Base-by-base conservation (phyloP, 768 basidiomycete species). In the Inosperma sp. region DNA sequence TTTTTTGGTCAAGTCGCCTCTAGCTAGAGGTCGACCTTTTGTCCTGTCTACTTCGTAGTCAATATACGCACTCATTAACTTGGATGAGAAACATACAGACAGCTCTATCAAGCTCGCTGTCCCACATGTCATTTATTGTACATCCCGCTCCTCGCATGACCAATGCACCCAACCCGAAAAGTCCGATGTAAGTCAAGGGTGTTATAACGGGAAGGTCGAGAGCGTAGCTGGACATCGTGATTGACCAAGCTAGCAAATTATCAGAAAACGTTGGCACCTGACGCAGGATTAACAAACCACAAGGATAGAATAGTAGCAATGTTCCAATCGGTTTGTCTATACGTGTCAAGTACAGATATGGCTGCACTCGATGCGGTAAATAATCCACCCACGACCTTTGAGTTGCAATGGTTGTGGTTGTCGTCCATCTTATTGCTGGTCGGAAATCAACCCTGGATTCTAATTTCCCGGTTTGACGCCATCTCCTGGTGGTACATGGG, bases 201-300 rank as follows among this genome's bases (percentile, higher is more conserved):
- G 75, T 78, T 2, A 80, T 77, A 39, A 78, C 72, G 0, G 93
- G 88, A 4, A 79, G 72, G 17, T 84, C 73, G 7, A 82, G 69
- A 9, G 89, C 84, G 59, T 93, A 94, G 2, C 90, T 83, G 0
- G 93, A 93, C 89, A 99, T 95, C 6, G 92, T 90, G 61, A 99
- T 96, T 8, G 93, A 92, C 96, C 96, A 99, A 7, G 93, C 96
- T 99, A n/a, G n/a, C n/a, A n/a, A n/a, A n/a, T n/a, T n/a, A n/a
- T n/a, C n/a, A n/a, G n/a, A n/a, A n/a, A n/a, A n/a, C n/a, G n/a
- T n/a, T n/a, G n/a, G n/a, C n/a, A n/a, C n/a, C n/a, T n/a, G n/a
- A n/a, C n/a, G 22, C 37, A 49, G 27, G 16, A 19, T 41, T 47
- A 42, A 81, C 85, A 59, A 49, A 96, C 95, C 81, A 66, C 96